Evolutionary conservation across 163 green algal species (phyloP), one percentile per base, ranked within the genome.

Genomic region (Scenedesmus sp.): DNA sequence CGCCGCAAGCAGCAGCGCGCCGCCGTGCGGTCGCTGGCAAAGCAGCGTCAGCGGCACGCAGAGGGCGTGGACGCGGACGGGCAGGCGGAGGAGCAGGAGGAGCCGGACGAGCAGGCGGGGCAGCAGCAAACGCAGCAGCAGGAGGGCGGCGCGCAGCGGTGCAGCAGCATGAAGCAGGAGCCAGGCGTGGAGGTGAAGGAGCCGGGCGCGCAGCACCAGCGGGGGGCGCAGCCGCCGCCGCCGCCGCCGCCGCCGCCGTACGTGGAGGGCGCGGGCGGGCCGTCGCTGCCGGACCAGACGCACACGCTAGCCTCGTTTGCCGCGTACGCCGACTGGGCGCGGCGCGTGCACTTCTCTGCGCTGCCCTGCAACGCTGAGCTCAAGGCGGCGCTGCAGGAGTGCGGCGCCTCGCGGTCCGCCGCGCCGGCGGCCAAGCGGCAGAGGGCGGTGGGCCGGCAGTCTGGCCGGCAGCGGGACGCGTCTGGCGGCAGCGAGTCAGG

Each of bases 291-390:
- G n/a, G n/a, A n/a, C n/a, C 39, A 10, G 39, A 10, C 39, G 39
- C 10, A 45, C 39, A 60, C 71, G n/a, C 71, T 80, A 58, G 39
- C 22, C 6, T 63, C 63, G 1, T 76, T 82, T 34, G 10, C 26
- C 26, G 53, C 47, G 4, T 82, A 81, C 56, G 75, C 75, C 13
- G 75, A 70, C 28, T 82, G 75, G 75, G 42, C 36, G 0, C 63
- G 39, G 39, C 42, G 63, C 13, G 20, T 70, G 51, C 75, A 82
- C 54, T 75, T 75, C 39, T 72, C 58, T 2, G 28, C 44, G 5
- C 58, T 72, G 56, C 58, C 58, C 1, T 80, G 71, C 58, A 80
- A 80, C 48, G 58, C 71, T 48, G 71, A 64, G 34, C 31, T 71
- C 6, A 9, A 63, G 4, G n/a, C 14, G 9, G 3, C 47, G 39